These are phyloP conservation scores for Camellia oleifera DNA, from an alignment of 179 eudicot genomes.

Conservation along the genomic window DNA sequence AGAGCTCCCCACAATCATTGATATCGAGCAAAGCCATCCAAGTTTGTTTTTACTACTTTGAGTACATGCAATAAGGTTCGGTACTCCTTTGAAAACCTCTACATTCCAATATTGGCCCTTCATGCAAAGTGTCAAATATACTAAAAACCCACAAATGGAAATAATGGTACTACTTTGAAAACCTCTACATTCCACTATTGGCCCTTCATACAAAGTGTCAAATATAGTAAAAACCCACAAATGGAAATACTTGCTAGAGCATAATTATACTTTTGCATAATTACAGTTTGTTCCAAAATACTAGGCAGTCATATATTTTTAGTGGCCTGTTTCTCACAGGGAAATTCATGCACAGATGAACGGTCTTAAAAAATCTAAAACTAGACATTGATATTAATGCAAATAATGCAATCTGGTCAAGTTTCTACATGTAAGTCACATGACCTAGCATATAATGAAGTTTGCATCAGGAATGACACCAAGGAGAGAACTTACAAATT, in stretches of 20 bases:
- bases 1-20: neutral
- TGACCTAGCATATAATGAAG: neutral
- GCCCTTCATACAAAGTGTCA: neutral
- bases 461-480: neutral
- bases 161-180: neutral
- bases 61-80: neutral
- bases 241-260: neutral
- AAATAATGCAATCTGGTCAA: slow-evolving; percentile 3
- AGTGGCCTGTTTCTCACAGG: neutral
- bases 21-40: neutral
- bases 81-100: neutral
- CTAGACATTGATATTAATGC: neutral
- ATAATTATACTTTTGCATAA: neutral
- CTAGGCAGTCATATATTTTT: neutral
- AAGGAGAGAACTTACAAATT: neutral
- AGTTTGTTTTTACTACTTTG: neutral
- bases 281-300: neutral
- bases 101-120: neutral
- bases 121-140: neutral
- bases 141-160: neutral
- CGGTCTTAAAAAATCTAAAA: neutral
- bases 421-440: neutral
- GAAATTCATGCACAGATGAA: neutral
- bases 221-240: neutral
- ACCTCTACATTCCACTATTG: neutral